phyloP scores from a whole-genome alignment of 148 eudicot genomes.

The Nyssa sinensis region DNA sequence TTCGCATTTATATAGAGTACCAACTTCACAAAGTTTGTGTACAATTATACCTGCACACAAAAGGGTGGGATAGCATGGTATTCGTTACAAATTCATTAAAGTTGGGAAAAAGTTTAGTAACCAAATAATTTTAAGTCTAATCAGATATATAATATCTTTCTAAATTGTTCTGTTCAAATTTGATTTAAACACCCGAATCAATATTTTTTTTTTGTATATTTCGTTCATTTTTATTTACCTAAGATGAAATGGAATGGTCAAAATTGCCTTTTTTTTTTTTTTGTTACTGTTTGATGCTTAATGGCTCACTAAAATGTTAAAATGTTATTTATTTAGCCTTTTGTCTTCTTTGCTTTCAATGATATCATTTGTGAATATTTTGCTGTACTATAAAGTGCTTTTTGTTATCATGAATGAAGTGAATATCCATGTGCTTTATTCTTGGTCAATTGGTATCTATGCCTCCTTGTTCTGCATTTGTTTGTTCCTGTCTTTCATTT shows the following conservation, averaged over 20 bases:
- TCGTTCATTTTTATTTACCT: no score
- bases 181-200: no score
- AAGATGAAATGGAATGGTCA: background rate
- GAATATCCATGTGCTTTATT: background rate
- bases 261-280: background rate
- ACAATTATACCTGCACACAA: no score
- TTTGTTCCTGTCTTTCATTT: background rate
- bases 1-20: no score
- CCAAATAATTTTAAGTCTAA: background rate
- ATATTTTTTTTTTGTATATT: no score
- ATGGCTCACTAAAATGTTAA: background rate
- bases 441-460: background rate
- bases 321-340: background rate
- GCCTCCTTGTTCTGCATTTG: background rate
- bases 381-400: background rate
- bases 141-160: background rate
- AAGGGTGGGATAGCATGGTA: no score
- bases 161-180: no score
- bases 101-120: background rate
- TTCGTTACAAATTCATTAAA: no score
- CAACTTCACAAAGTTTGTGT: no score
- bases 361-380: background rate
- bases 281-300: background rate
- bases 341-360: slow-evolving; percentile 1
- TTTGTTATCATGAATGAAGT: background rate